Evolutionary conservation across 306 rosid genomes (phyloP).

Genomic region (Geum urbanum): DNA sequence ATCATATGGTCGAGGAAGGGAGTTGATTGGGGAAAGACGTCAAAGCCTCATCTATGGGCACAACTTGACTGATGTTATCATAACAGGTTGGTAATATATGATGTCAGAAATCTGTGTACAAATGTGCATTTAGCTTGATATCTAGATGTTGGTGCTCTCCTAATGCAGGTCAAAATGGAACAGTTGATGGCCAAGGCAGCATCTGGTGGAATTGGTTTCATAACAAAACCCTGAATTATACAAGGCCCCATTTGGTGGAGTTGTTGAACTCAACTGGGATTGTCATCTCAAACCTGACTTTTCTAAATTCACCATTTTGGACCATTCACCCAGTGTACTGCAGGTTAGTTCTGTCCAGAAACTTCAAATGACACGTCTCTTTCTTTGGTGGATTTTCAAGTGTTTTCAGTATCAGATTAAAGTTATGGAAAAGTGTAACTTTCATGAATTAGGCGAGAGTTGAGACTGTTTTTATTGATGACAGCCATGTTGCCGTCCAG

Average conservation of each 20-base stretch:
- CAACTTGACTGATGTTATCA: constrained; percentile 71
- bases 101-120: constrained; percentile 2
- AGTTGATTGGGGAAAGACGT: constrained; percentile 76
- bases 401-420: constrained; percentile 32
- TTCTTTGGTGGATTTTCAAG: constrained; percentile 28
- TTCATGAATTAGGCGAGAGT: constrained; percentile 40
- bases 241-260: constrained; percentile 80
- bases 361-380: constrained; percentile 14
- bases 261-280: constrained; percentile 62
- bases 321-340: constrained; percentile 78
- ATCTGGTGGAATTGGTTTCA: constrained; percentile 67
- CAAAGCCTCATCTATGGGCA: constrained; percentile 63
- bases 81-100: constrained; percentile 53
- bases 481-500: constrained; percentile 65
- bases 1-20: constrained; percentile 91
- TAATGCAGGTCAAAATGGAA: constrained; percentile 64
- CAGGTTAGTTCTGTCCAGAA: constrained; percentile 53
- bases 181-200: constrained; percentile 69
- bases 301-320: constrained; percentile 79
- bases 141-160: constrained; percentile 29
- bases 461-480: constrained; percentile 57
- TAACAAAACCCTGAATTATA: constrained; percentile 58
- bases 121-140: constrained; percentile 18
- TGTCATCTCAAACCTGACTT: constrained; percentile 69
- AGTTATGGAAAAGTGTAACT: constrained; percentile 39